Evolutionary conservation across 805 yeast species (phyloP).

Genomic region (Ogataea nonfermentans): DNA sequence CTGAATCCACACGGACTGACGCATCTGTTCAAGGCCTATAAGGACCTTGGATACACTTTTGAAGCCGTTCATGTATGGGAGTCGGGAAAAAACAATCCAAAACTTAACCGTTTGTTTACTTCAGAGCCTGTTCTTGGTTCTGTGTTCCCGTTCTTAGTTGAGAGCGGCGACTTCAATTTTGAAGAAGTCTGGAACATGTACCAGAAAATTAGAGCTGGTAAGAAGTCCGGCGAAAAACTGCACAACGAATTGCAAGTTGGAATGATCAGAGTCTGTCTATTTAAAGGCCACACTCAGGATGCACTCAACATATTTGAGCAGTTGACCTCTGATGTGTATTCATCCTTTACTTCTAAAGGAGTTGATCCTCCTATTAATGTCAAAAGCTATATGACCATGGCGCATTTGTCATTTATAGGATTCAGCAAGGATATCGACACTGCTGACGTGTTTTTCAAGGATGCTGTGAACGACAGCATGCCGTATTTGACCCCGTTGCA

Average conservation of each 20-base stretch:
- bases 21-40: slow-evolving; percentile 55
- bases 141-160: slow-evolving; percentile 63
- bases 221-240: slow-evolving; percentile 31
- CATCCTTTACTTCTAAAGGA: slow-evolving; percentile 29
- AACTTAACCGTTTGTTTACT: slow-evolving; percentile 46
- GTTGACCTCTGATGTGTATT: slow-evolving; percentile 51
- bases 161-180: slow-evolving; percentile 56
- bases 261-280: slow-evolving; percentile 70
- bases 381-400: slow-evolving; percentile 59
- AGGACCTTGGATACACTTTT: slow-evolving; percentile 56
- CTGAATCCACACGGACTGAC: slow-evolving; percentile 55
- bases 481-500: slow-evolving; percentile 72
- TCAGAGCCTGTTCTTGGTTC: slow-evolving; percentile 67
- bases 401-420: slow-evolving; percentile 77
- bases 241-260: slow-evolving; percentile 58
- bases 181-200: slow-evolving; percentile 60
- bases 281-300: slow-evolving; percentile 59
- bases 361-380: slow-evolving; percentile 38
- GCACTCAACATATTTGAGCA: slow-evolving; percentile 65
- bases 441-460: slow-evolving; percentile 71
- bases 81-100: slow-evolving; percentile 47
- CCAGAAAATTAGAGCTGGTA: slow-evolving; percentile 37
- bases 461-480: slow-evolving; percentile 65
- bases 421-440: slow-evolving; percentile 68
- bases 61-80: slow-evolving; percentile 76